Percentiles rank a stretch among this genome's conserved stretches.
Conservation (phyloP, 2,329 filamentous ascomycete species). For the Tolypocladium sp. region DNA sequence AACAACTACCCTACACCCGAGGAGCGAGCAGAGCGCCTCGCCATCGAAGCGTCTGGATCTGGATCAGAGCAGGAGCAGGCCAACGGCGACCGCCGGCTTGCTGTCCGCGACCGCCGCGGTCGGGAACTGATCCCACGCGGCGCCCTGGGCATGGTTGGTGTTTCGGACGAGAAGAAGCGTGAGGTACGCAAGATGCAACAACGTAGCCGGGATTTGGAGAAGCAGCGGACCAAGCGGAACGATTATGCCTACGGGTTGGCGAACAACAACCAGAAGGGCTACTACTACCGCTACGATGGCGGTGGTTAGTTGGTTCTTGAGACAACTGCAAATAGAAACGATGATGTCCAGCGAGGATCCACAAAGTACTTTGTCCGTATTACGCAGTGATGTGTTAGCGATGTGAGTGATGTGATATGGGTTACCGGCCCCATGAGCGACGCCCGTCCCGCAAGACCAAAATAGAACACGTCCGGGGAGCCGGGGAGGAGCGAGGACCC, state of each 20-base stretch:
- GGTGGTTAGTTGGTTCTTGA: slow-evolving; percentile 25
- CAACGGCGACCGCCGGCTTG: slow-evolving; percentile 11
- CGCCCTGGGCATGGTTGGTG: slow-evolving; percentile 70
- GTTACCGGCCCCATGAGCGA: neutral
- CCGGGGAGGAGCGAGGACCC: neutral
- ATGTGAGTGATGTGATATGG: neutral
- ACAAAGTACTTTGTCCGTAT: neutral
- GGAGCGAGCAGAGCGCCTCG: slow-evolving; percentile 61
- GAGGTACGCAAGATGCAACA: slow-evolving; percentile 59
- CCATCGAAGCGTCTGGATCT: slow-evolving; percentile 41
- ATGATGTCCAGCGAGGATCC: neutral
- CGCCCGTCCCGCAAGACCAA: neutral
- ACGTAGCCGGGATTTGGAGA: slow-evolving; percentile 56
- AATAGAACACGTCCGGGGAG: neutral
- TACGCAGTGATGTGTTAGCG: neutral
- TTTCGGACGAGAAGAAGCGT: slow-evolving; percentile 65
- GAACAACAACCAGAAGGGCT: slow-evolving; percentile 63
- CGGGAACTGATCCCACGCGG: slow-evolving; percentile 56
- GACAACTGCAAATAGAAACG: neutral
- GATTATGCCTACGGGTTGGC: slow-evolving; percentile 64
- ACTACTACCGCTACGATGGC: slow-evolving; percentile 41
- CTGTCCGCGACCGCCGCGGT: slow-evolving; percentile 25
- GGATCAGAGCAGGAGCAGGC: slow-evolving; percentile 23
- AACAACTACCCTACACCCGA: slow-evolving; percentile 71
- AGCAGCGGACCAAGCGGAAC: slow-evolving; percentile 52